phyloP scores from a whole-genome alignment of 2,329 filamentous ascomycete species.

The Botrytis galanthina region DNA sequence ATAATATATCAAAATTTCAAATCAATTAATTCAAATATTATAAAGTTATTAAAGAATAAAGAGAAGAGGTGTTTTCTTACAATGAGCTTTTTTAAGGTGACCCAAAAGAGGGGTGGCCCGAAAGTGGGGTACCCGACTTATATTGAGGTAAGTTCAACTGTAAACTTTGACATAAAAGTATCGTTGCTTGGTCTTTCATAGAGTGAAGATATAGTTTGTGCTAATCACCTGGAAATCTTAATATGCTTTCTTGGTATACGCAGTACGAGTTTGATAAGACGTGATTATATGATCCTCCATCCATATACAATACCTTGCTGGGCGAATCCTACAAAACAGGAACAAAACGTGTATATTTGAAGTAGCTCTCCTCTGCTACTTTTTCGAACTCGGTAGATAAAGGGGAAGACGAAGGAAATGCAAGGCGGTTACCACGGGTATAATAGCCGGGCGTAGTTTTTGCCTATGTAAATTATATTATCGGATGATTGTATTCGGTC shows the following conservation, averaged over 20 bases:
- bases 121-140: too few species aligned
- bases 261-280: neutral
- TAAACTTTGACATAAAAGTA: neutral
- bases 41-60: too few species aligned
- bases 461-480: neutral
- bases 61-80: fast-evolving
- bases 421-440: neutral
- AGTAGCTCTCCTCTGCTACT: neutral
- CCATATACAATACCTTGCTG: neutral
- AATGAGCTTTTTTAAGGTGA: too few species aligned
- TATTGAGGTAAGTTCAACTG: too few species aligned
- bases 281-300: neutral
- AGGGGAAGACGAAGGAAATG: neutral
- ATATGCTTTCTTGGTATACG: neutral
- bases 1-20: too few species aligned
- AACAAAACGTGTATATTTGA: neutral
- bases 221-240: neutral
- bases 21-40: too few species aligned
- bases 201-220: neutral
- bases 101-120: too few species aligned
- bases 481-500: neutral
- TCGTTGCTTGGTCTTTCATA: neutral
- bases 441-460: neutral
- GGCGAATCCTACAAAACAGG: neutral
- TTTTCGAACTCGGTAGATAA: constrained; percentile 3